Evolutionary conservation across 2,329 filamentous ascomycete genomes (phyloP).

Genomic region (Cladophialophora yegresii): DNA sequence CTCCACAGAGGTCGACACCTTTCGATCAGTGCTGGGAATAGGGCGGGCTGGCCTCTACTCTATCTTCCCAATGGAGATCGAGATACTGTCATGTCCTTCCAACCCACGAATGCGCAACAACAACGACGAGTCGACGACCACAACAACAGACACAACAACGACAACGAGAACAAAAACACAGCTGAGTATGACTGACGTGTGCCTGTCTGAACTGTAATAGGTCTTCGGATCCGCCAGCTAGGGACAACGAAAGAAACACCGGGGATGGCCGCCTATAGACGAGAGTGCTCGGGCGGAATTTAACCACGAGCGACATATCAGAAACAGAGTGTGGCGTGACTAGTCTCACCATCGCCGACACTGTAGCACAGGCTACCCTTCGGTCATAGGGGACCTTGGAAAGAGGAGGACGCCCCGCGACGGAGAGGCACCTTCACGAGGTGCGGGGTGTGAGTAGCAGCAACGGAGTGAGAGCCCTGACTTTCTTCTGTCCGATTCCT

Average conservation of each 20-base stretch:
- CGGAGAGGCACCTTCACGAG: conserved; percentile 15
- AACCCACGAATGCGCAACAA: neutral
- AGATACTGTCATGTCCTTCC: neutral
- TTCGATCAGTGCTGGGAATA: neutral
- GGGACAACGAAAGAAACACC: neutral
- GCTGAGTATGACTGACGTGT: neutral
- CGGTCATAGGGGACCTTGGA: conserved; percentile 11
- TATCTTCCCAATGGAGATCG: neutral
- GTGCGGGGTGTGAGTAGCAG: conserved; percentile 18
- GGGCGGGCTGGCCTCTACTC: neutral
- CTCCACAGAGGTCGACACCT: neutral
- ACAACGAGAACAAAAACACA: neutral
- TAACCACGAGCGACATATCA: neutral
- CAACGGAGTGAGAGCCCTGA: neutral
- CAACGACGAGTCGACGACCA: too few relatives aligned
- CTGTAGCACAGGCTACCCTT: neutral
- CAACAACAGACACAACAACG: neutral
- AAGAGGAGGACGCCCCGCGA: conserved; percentile 17
- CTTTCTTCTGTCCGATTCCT: too few relatives aligned
- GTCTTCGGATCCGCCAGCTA: neutral
- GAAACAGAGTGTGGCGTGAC: neutral
- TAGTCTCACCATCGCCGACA: neutral
- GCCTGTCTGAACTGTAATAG: neutral
- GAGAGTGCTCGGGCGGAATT: neutral
- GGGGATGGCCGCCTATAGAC: neutral